phyloP scores from a whole-genome alignment of 495 filamentous ascomycete genomes.

The Tirmania nivea region DNA sequence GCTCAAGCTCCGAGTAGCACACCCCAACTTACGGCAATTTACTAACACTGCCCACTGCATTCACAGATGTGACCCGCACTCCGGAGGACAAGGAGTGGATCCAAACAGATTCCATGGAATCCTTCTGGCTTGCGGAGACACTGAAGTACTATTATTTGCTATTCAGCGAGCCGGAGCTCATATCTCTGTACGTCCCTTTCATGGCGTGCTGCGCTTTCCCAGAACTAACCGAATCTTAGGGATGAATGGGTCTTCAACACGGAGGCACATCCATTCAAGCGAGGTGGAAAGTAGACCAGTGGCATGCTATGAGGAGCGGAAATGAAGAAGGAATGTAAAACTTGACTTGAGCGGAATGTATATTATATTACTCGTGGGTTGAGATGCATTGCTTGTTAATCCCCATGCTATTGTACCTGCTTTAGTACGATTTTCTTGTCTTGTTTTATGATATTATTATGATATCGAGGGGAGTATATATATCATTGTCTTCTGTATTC shows the following conservation, averaged over 20 bases:
- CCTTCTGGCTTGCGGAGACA: slow-evolving; percentile 40
- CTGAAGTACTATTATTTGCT: slow-evolving; percentile 88
- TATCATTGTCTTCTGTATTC: no score
- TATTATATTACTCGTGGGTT: no score
- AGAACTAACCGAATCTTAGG: background rate
- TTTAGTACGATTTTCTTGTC: no score
- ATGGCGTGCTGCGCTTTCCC: background rate
- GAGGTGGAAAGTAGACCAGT: no score
- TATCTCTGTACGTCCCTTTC: slow-evolving; percentile 29
- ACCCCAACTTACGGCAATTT: background rate
- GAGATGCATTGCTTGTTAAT: no score
- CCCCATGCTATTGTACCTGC: no score
- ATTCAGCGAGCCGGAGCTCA: slow-evolving; percentile 45
- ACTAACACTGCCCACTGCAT: background rate
- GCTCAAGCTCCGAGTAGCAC: slow-evolving; percentile 6
- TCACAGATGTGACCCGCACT: background rate
- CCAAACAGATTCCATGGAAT: slow-evolving; percentile 21
- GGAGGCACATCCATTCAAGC: slow-evolving; percentile 50
- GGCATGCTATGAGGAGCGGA: no score
- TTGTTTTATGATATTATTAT: no score
- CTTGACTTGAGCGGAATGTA: no score
- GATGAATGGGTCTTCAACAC: slow-evolving; percentile 37
- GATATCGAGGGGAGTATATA: no score
- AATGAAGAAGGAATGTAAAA: no score
- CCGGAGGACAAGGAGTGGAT: slow-evolving; percentile 4